phyloP scores from a whole-genome alignment of 2,329 filamentous ascomycete genomes.

The Trichoderma pleuroti region DNA sequence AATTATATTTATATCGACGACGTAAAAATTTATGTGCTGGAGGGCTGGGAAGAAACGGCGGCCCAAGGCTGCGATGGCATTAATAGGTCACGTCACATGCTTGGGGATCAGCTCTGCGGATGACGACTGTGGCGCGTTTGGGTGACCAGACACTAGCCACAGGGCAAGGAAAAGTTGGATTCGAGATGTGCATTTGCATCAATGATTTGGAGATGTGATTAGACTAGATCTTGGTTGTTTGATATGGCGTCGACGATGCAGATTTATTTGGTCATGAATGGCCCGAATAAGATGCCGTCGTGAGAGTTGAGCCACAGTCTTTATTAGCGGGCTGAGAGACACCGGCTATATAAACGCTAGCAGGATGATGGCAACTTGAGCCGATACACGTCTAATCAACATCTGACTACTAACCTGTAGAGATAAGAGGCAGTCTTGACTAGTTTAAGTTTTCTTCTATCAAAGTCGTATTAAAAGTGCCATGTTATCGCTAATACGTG shows the following conservation, averaged over 20 bases:
- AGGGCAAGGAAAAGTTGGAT: background rate
- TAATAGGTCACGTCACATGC: slow-evolving; percentile 15
- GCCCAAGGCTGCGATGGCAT: background rate
- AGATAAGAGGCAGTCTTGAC: background rate
- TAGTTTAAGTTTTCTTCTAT: background rate
- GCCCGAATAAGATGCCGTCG: background rate
- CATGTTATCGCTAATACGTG: background rate
- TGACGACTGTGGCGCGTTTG: slow-evolving; percentile 14
- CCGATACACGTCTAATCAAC: background rate
- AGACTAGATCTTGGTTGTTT: background rate
- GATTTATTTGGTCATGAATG: background rate
- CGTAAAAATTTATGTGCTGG: background rate
- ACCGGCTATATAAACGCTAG: background rate
- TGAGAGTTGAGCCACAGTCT: background rate
- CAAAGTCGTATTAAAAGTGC: background rate
- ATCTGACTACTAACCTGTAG: background rate
- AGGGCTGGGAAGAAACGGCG: background rate
- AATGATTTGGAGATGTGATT: background rate
- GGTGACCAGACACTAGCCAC: slow-evolving; percentile 9
- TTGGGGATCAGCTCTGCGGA: slow-evolving; percentile 7
- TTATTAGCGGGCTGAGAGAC: background rate
- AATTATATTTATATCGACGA: background rate
- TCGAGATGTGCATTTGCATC: background rate
- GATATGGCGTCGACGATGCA: background rate
- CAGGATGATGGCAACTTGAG: background rate